Base-by-base conservation (phyloP, 257 asterid genomes). In the Scutellaria minor region DNA sequence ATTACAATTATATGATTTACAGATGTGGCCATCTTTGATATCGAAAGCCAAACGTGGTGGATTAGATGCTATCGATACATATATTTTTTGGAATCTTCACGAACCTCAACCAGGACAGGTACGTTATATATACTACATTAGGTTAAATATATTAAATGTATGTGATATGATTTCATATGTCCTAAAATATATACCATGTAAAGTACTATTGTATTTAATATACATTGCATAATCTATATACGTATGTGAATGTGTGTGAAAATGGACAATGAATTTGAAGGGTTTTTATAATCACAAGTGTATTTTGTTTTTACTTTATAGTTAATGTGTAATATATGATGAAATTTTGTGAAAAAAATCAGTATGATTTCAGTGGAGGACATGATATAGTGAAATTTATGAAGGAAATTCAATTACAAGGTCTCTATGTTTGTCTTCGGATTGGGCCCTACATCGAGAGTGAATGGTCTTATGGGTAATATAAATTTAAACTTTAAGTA, bases 381-480 rank as follows among this genome's bases (percentile, higher is more conserved):
- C 53, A 47, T 0, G 87, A 93, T 59, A 82, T 93, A 74, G 87
- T 87, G 71, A 80, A 80, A 71, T 93, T 89, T 71, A 81, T 93
- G 1, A 89, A 86, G 78, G 79, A 84, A 84, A 82, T 91, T 6
- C 86, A 86, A 72, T 86, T 90, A 14, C 94, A 91, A 67, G 96
- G 91, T 13, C 92, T 93, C 39, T 88, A 89, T 59, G 97, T 89
- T 41, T 87, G 86, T 79, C 87, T 89, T 55, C 85, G 98, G 2
- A 87, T 93, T 13, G 98, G 98, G 4, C 98, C 98, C 9, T 93
- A 79, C 60, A 87, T 93, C 5, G 96, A 91, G 83, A 70, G 74
- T 44, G 98, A 93, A 89, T 93, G 98, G 98, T 72, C 77, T 42
- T 91, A 91, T n/a, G 98, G 98, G 98, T 93, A 88, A 37, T 65